phyloP scores from a whole-genome alignment of 108 stramenopile species.

The Seminavis robusta region DNA sequence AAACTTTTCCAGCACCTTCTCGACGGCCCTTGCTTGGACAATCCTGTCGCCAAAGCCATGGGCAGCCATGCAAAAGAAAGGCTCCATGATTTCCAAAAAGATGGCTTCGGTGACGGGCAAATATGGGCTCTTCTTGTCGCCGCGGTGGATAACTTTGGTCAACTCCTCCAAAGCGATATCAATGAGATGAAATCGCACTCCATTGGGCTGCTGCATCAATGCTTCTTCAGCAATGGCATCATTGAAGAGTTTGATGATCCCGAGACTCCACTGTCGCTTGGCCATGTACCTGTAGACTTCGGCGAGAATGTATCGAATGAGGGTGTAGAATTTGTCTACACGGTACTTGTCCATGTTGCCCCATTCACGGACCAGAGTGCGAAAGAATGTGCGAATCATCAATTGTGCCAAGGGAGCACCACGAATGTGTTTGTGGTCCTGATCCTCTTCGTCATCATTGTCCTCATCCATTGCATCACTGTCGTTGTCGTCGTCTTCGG shows the following conservation, averaged over 20 bases:
- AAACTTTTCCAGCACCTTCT: slow-evolving; percentile 77
- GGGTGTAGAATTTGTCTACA: slow-evolving; percentile 91
- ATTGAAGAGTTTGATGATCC: slow-evolving; percentile 83
- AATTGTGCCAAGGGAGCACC: slow-evolving; percentile 82
- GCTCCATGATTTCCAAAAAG: slow-evolving; percentile 80
- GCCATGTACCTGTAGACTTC: slow-evolving; percentile 89
- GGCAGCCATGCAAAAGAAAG: slow-evolving; percentile 77
- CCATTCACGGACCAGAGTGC: slow-evolving; percentile 86
- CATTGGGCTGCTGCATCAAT: slow-evolving; percentile 75
- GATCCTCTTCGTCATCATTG: no score
- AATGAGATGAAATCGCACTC: slow-evolving; percentile 84
- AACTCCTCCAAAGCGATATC: slow-evolving; percentile 85
- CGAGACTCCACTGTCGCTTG: slow-evolving; percentile 75
- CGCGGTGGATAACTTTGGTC: no score
- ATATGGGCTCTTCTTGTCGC: slow-evolving; percentile 54
- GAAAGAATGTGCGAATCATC: slow-evolving; percentile 81
- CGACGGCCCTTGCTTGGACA: slow-evolving; percentile 71
- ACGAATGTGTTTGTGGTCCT: no score
- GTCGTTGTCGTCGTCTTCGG: slow-evolving; percentile 34
- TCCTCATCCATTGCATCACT: slow-evolving; percentile 25
- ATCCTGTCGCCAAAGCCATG: slow-evolving; percentile 39
- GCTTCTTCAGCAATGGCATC: slow-evolving; percentile 84
- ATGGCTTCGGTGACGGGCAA: slow-evolving; percentile 78
- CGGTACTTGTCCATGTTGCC: slow-evolving; percentile 91
- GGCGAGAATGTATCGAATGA: slow-evolving; percentile 69